These are phyloP conservation scores for Azolla pinnata DNA, from an alignment of 75 land plant species.

Conservation along the genomic window DNA sequence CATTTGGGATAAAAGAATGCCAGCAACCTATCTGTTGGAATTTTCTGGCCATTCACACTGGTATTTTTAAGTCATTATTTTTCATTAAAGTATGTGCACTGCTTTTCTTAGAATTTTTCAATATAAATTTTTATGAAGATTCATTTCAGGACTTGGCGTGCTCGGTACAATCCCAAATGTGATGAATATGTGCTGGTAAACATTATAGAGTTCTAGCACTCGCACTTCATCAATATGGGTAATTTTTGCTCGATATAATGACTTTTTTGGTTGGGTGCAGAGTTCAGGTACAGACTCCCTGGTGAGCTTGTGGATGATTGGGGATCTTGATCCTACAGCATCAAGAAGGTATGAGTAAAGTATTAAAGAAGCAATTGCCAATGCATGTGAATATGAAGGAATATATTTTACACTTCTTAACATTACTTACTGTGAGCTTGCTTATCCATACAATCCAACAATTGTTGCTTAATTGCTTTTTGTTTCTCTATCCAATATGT, in stretches of 20 bases:
- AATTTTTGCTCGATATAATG: background rate
- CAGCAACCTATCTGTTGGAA: slow-evolving; percentile 44
- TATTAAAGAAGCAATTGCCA: too few species aligned
- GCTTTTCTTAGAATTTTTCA: background rate
- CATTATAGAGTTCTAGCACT: background rate
- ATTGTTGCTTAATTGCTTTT: too few species aligned
- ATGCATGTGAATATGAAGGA: background rate
- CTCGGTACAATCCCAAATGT: slow-evolving; percentile 63
- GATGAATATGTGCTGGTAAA: slow-evolving; percentile 72
- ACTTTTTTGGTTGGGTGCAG: slow-evolving; percentile 21
- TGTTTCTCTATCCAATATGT: slow-evolving; percentile 5
- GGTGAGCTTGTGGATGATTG: slow-evolving; percentile 82
- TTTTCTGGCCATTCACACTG: slow-evolving; percentile 95
- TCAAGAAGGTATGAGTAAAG: background rate
- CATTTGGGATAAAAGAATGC: slow-evolving; percentile 84
- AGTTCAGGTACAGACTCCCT: slow-evolving; percentile 94
- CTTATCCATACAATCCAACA: too few species aligned
- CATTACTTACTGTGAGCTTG: too few species aligned
- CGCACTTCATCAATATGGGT: background rate
- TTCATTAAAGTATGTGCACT: background rate
- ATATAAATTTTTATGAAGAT: background rate
- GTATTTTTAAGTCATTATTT: slow-evolving; percentile 26
- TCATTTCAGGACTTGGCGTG: slow-evolving; percentile 76
- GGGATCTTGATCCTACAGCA: slow-evolving; percentile 12
- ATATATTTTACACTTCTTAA: background rate